Percentiles rank a stretch among this genome's conserved stretches.
These are phyloP conservation scores for Trichophyton benhamiae DNA, from an alignment of 2,329 filamentous ascomycete species.

Conservation along the genomic window DNA sequence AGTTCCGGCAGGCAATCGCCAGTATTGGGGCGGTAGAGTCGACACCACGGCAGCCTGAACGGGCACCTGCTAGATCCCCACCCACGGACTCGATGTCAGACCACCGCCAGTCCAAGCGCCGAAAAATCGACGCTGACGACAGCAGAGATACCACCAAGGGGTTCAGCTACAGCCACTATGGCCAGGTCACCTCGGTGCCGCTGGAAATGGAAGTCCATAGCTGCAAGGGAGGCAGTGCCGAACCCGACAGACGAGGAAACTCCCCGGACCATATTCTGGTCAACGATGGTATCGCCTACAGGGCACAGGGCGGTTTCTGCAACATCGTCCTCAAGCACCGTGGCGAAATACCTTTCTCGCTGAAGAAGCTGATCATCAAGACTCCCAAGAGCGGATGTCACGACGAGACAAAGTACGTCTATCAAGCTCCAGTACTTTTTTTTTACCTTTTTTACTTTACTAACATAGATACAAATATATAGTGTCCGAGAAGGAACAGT, in stretches of 20 bases:
- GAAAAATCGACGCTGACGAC: slow-evolving; percentile 57
- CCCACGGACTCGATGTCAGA: neutral
- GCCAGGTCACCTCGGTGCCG: slow-evolving; percentile 71
- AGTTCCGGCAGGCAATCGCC: slow-evolving; percentile 1
- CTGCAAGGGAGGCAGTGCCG: slow-evolving; percentile 55
- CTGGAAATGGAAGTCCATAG: slow-evolving; percentile 78
- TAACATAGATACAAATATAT: neutral
- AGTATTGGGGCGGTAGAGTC: neutral
- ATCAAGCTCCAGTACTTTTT: neutral
- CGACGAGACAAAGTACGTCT: slow-evolving; percentile 71
- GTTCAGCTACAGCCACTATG: slow-evolving; percentile 73
- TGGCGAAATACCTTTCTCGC: slow-evolving; percentile 64
- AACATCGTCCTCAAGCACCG: slow-evolving; percentile 77
- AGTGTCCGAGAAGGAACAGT: slow-evolving; percentile 67
- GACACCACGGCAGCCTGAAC: neutral
- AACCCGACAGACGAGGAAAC: slow-evolving; percentile 40
- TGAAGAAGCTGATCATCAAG: slow-evolving; percentile 80
- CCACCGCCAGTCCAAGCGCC: slow-evolving; percentile 43
- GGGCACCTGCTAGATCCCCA: neutral
- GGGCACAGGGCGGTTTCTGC: slow-evolving; percentile 74
- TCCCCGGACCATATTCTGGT: slow-evolving; percentile 70
- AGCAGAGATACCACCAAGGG: slow-evolving; percentile 36
- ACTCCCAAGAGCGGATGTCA: slow-evolving; percentile 49
- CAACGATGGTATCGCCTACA: slow-evolving; percentile 76
- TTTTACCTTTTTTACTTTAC: slow-evolving; percentile 16